Base-by-base conservation (phyloP, 164 flowering plant species). In the Sedum album region DNA sequence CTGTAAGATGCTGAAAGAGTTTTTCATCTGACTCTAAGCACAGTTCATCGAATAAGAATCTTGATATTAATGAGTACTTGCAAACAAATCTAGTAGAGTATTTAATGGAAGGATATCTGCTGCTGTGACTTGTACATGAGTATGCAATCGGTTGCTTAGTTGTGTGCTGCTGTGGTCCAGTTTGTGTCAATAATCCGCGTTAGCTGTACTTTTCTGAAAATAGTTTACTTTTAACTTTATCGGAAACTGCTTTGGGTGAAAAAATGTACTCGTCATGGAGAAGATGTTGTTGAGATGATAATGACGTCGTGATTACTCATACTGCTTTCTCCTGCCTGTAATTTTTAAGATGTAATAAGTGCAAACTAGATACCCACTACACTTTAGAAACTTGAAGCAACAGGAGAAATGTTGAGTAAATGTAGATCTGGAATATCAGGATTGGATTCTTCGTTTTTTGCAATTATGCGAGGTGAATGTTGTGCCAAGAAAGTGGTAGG, bases 151-250 rank as follows among this genome's bases (percentile, higher is more conserved):
- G n/a, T n/a, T n/a, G n/a, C n/a, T n/a, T n/a, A n/a, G n/a, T n/a
- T n/a, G n/a, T n/a, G n/a, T n/a, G n/a, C n/a, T n/a, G n/a, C n/a
- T n/a, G n/a, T n/a, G n/a, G n/a, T n/a, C n/a, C n/a, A n/a, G n/a
- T n/a, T n/a, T n/a, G n/a, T n/a, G n/a, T n/a, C n/a, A n/a, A n/a
- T n/a, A n/a, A n/a, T n/a, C n/a, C n/a, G n/a, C n/a, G n/a, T n/a
- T n/a, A n/a, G n/a, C n/a, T n/a, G n/a, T n/a, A n/a, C n/a, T n/a
- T n/a, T n/a, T n/a, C n/a, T n/a, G n/a, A n/a, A n/a, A n/a, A n/a
- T n/a, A n/a, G n/a, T n/a, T n/a, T n/a, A n/a, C n/a, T n/a, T n/a
- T 53, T 53, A 53, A 53, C 60, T 53, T 53, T 21, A 53, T 23
- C 14, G 60, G 28, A 53, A 53, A 21, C 23, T 53, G 60, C 30